Conservation (phyloP, 176 grass and related monocot species). For the Zea mays region DNA sequence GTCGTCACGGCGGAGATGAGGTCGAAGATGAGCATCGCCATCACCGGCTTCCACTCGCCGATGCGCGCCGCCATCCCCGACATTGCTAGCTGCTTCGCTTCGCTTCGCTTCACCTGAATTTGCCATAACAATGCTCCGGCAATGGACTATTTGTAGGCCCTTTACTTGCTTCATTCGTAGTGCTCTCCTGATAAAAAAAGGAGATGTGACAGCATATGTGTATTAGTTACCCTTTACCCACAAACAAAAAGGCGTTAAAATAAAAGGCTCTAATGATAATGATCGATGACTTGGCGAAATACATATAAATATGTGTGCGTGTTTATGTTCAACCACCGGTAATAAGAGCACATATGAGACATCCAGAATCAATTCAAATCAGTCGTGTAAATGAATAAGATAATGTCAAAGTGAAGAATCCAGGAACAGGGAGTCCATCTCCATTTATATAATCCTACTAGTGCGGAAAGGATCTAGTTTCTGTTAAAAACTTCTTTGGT, state of each 20-base stretch:
- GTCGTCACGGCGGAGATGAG: constrained; percentile 66
- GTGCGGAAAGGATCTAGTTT: too few species aligned
- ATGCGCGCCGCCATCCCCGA: constrained; percentile 27
- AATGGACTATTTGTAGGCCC: constrained; percentile 48
- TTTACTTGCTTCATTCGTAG: not conserved
- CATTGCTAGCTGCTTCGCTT: constrained; percentile 19
- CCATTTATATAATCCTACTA: not conserved
- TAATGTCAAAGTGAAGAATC: constrained; percentile 13
- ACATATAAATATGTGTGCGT: not conserved
- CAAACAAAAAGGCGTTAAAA: not conserved
- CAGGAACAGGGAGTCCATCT: not conserved
- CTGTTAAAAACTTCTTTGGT: too few species aligned
- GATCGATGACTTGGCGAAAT: not conserved
- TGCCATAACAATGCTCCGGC: constrained; percentile 11
- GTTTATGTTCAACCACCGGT: not conserved
- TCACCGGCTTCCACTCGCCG: constrained; percentile 58
- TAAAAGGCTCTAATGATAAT: not conserved
- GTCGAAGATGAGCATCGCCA: constrained; percentile 63
- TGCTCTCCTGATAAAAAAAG: constrained; percentile 12
- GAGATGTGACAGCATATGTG: not conserved
- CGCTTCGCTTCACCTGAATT: not conserved
- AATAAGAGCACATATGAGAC: constrained; percentile 8
- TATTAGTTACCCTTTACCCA: constrained; percentile 4
- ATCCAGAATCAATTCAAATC: constrained; percentile 14
- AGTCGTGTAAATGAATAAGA: not conserved